Evolutionary conservation across 2,329 filamentous ascomycete genomes (phyloP).

Genomic region (Colletotrichum simmondsii): DNA sequence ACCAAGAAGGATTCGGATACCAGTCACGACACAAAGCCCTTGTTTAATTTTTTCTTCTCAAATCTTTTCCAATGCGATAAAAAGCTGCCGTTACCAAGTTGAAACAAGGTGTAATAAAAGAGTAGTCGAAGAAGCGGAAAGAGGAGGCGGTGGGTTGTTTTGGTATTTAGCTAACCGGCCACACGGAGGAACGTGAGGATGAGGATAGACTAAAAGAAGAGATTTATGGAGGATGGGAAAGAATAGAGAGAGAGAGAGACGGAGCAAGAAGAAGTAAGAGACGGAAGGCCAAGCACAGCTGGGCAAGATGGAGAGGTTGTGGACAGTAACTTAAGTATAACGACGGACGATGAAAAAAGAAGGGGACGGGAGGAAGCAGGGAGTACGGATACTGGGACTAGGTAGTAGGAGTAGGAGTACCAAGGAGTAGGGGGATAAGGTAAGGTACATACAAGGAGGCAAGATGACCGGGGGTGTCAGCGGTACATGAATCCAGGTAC

Average conservation of each 20-base stretch:
- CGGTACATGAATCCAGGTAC: constrained; percentile 1
- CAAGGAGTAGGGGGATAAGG: neutral
- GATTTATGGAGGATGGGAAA: neutral
- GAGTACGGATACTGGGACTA: neutral
- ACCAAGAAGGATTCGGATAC: constrained; percentile 30
- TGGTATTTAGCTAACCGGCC: constrained; percentile 24
- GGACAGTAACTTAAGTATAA: constrained; percentile 33
- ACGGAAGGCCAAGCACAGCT: constrained; percentile 32
- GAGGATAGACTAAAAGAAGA: constrained; percentile 19
- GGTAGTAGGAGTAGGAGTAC: no score
- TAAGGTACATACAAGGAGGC: neutral
- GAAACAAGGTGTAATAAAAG: constrained; percentile 30
- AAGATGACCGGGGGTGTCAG: neutral
- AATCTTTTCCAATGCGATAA: neutral
- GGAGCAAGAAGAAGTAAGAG: constrained; percentile 32
- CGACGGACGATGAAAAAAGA: constrained; percentile 28
- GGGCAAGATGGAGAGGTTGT: constrained; percentile 22
- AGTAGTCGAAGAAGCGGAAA: constrained; percentile 29
- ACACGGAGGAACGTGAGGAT: constrained; percentile 7
- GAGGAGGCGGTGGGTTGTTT: neutral
- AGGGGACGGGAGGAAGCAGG: constrained; percentile 6
- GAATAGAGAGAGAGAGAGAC: constrained; percentile 15
- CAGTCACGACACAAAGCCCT: constrained; percentile 33
- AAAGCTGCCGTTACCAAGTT: constrained; percentile 25
- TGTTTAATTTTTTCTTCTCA: constrained; percentile 5